These are phyloP conservation scores for Xylaria sp. DNA, from an alignment of 2,329 filamentous ascomycete species.

Conservation along the genomic window DNA sequence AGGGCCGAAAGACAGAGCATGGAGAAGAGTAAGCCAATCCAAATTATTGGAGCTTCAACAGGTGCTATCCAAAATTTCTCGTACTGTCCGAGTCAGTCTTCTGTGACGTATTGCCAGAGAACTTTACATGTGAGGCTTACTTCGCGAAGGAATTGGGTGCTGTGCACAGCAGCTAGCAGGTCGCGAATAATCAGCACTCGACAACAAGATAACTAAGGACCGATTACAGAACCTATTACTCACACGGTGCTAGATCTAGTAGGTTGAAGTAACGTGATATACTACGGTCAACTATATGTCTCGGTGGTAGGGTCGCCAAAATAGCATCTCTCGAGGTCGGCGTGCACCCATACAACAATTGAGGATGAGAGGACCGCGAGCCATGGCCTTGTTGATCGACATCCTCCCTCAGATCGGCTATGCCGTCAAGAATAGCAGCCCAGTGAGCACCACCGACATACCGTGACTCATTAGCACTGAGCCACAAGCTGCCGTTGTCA, in stretches of 20 bases:
- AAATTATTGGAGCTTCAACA: constrained; percentile 58
- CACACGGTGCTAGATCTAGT: constrained; percentile 45
- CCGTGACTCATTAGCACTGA: constrained; percentile 14
- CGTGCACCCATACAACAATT: constrained; percentile 13
- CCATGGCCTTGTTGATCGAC: constrained; percentile 5
- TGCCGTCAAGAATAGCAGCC: constrained; percentile 31
- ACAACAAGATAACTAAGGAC: too few relatives aligned
- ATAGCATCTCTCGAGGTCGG: constrained; percentile 41
- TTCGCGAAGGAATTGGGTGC: constrained; percentile 60
- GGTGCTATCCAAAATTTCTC: constrained; percentile 47
- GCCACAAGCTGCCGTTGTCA: constrained; percentile 15
- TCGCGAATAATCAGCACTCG: constrained; percentile 10
- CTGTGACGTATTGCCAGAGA: constrained; percentile 48
- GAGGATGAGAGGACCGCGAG: background rate
- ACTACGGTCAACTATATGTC: constrained; percentile 40
- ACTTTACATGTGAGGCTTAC: constrained; percentile 25
- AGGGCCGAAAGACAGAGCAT: constrained; percentile 65
- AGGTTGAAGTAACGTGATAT: constrained; percentile 44
- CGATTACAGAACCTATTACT: constrained; percentile 35
- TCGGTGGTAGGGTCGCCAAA: constrained; percentile 44
- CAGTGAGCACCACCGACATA: constrained; percentile 23
- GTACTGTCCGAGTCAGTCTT: constrained; percentile 60
- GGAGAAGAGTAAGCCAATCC: constrained; percentile 62
- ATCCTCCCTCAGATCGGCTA: constrained; percentile 22
- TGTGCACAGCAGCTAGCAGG: constrained; percentile 51